Conservation (phyloP, 495 filamentous ascomycete species). For the Penicillium coffeae region DNA sequence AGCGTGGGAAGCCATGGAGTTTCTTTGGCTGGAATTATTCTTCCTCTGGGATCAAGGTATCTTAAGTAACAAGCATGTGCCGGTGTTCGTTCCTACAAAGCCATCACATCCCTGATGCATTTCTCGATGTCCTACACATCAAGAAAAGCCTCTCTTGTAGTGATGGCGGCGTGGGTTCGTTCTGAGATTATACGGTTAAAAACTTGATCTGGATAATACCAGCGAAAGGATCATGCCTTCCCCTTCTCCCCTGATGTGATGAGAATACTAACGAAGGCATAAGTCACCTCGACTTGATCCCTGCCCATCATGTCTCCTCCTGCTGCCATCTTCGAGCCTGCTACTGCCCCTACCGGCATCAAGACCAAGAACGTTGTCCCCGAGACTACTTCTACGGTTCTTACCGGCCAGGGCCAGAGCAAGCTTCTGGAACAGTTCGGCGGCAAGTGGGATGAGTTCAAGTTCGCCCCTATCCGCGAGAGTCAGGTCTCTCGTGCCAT, state of each 20-base stretch:
- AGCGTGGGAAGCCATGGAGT: slow-evolving; percentile 40
- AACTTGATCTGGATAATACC: slow-evolving; percentile 99
- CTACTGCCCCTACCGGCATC: slow-evolving; percentile 38
- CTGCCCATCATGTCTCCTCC: slow-evolving; percentile 69
- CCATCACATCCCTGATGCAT: slow-evolving; percentile 5
- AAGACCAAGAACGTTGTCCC: slow-evolving; percentile 46
- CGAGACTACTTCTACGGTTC: slow-evolving; percentile 33
- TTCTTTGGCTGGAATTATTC: slow-evolving; percentile 37
- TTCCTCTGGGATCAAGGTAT: slow-evolving; percentile 56
- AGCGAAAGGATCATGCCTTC: slow-evolving; percentile 95
- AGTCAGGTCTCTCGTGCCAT: slow-evolving; percentile 87
- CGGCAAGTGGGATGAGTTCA: slow-evolving; percentile 72
- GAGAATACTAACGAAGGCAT: slow-evolving; percentile 29
- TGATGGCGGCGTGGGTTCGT: slow-evolving; percentile 48
- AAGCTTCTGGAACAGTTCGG: slow-evolving; percentile 59
- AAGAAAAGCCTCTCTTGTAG: neutral
- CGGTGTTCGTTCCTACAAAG: slow-evolving; percentile 57
- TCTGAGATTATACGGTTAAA: slow-evolving; percentile 94
- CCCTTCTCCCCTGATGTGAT: slow-evolving; percentile 37
- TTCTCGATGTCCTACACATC: neutral
- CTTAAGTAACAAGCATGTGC: slow-evolving; percentile 61
- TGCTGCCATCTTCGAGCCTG: slow-evolving; percentile 51
- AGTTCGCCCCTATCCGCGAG: slow-evolving; percentile 83
- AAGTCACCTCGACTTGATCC: slow-evolving; percentile 38
- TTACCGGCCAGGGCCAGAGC: slow-evolving; percentile 36